phyloP scores from a whole-genome alignment of 768 basidiomycete species.

The Lactarius akahatsu region DNA sequence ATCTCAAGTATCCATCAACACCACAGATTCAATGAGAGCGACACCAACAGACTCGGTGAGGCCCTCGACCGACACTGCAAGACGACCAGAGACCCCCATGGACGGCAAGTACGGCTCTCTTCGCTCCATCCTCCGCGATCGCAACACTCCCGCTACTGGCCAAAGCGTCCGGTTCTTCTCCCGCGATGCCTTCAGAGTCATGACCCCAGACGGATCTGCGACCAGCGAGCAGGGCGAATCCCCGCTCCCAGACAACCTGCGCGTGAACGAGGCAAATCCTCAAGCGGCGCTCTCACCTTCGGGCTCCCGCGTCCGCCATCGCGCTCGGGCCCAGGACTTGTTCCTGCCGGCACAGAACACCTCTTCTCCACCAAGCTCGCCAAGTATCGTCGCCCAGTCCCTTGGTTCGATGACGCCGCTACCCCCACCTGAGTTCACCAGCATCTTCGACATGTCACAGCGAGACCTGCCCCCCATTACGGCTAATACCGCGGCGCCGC shows the following conservation, averaged over 20 bases:
- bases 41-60: constrained; percentile 33
- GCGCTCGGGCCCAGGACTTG: constrained; percentile 24
- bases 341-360: constrained; percentile 24
- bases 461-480: constrained; percentile 53
- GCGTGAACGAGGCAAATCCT: constrained; percentile 35
- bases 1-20: constrained; percentile 30
- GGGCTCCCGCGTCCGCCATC: constrained; percentile 20
- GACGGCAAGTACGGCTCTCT: constrained; percentile 50
- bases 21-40: constrained; percentile 33
- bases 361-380: constrained; percentile 28
- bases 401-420: constrained; percentile 40
- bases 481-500: constrained; percentile 28
- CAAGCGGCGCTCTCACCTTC: constrained; percentile 25
- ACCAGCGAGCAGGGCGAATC: constrained; percentile 39
- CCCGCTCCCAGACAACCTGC: constrained; percentile 35
- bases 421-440: constrained; percentile 46
- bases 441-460: constrained; percentile 59
- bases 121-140: constrained; percentile 70
- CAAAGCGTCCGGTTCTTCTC: constrained; percentile 79
- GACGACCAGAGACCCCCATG: constrained; percentile 36
- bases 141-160: constrained; percentile 72
- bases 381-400: constrained; percentile 23
- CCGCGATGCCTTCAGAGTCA: constrained; percentile 60
- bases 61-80: constrained; percentile 31
- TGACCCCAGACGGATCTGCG: constrained; percentile 62